Base-by-base conservation (phyloP, 1,139 yeast genomes). In the Candida mesenterica region DNA sequence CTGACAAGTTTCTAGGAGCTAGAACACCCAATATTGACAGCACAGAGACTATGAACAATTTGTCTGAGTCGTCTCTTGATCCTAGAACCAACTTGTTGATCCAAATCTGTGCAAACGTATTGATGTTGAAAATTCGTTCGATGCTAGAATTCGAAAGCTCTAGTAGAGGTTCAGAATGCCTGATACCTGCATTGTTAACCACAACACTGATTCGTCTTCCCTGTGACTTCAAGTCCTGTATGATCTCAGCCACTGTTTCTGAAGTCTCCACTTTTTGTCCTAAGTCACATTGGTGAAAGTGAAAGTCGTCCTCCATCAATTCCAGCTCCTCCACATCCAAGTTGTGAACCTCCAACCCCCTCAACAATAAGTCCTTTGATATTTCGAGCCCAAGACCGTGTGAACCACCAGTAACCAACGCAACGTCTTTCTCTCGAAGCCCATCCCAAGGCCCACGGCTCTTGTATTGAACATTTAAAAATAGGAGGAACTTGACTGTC, bases 141-240 rank as follows among this genome's bases (percentile, higher is more conserved):
- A 78, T 61, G 8, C 63, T 59, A 0, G 49, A 48, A 2, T 49
- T 57, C 0, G 59, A 37, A 32, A 75, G 39, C 4, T 68, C 64
- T 9, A 68, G 42, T 2, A 83, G 45, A 1, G 70, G 48, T 28
- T 68, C 65, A 38, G 59, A 57, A 31, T 77, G 79, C 34, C 90
- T 66, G 8, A 80, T 60, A 0, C 92, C 96, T 1, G 95, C 96
- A 55, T 86, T 87, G 51, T 84, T 83, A 17, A 89, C 62, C 28
- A 86, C 55, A 0, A 84, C 62, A 22, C 79, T 71, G 2, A 84
- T 61, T 15, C 50, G 44, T 2, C 62, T 60, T 8, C 57, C 48
- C n/a, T 47, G 38, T 1, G 37, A 23, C 15, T 59, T 56, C 27
- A 79, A 61, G 5, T 45, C 38, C 0, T 48, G 38, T 3, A 69